Evolutionary conservation across 805 yeast genomes (phyloP), one percentile per base, ranked within the genome.

Genomic region (Saturnispora quitensis): DNA sequence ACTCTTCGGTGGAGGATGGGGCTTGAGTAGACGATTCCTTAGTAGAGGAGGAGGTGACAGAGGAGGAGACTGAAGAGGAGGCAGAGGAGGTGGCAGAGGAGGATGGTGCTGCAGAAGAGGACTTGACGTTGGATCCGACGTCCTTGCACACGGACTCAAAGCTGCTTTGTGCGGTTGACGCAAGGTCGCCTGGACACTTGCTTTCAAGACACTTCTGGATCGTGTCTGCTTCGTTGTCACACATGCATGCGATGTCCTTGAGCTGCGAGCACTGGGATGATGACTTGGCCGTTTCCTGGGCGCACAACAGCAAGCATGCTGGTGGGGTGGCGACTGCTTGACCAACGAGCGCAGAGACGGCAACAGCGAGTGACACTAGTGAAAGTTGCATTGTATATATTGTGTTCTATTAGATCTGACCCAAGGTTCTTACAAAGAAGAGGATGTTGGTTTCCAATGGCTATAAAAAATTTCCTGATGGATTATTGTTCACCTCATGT

Each of bases 231-330:
- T 85, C 80, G 51, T 73, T 72, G 43, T 75, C 67, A 69, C 95
- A 86, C 60, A 86, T 69, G 74, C 96, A 89, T 43, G 70, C 61
- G 58, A 87, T 72, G 62, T 85, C 80, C 66, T 77, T 78, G 66
- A 88, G 67, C 52, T 81, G 72, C 53, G 71, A 59, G 69, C 93
- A 86, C 45, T 71, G 54, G 42, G 78, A 68, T 15, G 81, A 74
- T 5, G 60, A 55, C 65, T 77, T 77, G 56, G 76, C 73, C 51
- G 85, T 90, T 62, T 79, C 75, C 52, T 88, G 77, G 53, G 86
- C 91, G 78, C 96, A 89, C 40, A 96, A 95, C 67, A 89, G 74
- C 58, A 89, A 71, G 74, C 96, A 89, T 38, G 97, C 96, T 55
- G 97, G 96, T 48, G 96, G 93, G 51, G 91, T 74, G 45, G 80